Base-by-base conservation (phyloP, 2,329 filamentous ascomycete genomes). In the Knufia petricola region DNA sequence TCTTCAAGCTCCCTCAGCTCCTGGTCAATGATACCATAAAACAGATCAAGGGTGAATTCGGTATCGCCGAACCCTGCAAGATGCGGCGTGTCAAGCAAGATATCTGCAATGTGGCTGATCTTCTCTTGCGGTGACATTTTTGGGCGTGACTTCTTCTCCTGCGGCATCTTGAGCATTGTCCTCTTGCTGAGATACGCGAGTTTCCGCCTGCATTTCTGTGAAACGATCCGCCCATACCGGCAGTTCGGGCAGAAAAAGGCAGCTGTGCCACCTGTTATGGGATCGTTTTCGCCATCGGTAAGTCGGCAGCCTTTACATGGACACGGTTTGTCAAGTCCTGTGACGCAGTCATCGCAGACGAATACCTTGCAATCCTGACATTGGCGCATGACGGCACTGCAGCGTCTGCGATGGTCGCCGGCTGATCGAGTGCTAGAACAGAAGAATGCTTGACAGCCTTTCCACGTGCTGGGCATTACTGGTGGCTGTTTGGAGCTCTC, bases 371-470 rank as follows among this genome's bases (percentile, higher is more conserved):
- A 73, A 31, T 62, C 63, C 10, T 63, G 65, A 55, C 70, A 73
- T 62, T 73, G 67, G 21, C 64, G 64, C 10, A 72, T 62, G 24
- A 65, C 55, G 45, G 66, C 69, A 10, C 64, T 58, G 54, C 70
- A 73, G 24, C 68, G 62, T 50, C 67, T 64, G 4, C 70, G 68
- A 49, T 70, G 68, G 51, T 73, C 70, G 9, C 69, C 67, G 10
- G 68, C 56, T 3, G 64, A 59, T 32, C 69, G 66, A 46, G 63
- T 66, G 30, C 65, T 62, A 1, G 69, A 68, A 49, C 70, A 73
- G 55, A 71, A 71, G 52, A 72, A 69, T 7, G 70, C 69, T 49
- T 69, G 67, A 52, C 70, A 73, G 15, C 70, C 70, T 58, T 66
- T 64, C 70, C 70, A 72, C 48, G 58, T 64, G 6, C 62, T 61